phyloP scores from a whole-genome alignment of 2,329 filamentous ascomycete genomes.

The Aspergillus quadricinctus region DNA sequence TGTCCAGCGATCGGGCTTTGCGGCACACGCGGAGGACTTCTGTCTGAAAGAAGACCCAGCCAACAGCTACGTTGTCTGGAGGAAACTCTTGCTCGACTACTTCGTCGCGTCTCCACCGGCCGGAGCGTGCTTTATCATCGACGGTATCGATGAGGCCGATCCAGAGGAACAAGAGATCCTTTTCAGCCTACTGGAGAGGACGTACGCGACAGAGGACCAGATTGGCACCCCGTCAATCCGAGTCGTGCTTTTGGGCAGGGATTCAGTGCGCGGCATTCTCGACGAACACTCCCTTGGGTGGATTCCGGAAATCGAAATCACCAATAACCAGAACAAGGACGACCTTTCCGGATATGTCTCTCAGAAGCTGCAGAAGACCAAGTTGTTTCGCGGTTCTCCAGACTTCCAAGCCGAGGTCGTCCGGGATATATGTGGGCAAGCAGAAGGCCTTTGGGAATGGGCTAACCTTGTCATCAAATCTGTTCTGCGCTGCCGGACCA shows the following conservation, averaged over 20 bases:
- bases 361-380: constrained; percentile 9
- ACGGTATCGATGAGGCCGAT: constrained; percentile 2
- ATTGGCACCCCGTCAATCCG: not conserved
- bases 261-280: constrained; percentile 5
- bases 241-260: constrained; percentile 6
- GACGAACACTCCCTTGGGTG: constrained; percentile 8
- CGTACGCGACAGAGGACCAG: not conserved
- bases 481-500: constrained; percentile 11
- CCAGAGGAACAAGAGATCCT: constrained; percentile 1
- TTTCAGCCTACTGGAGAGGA: constrained; percentile 2
- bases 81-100: constrained; percentile 1
- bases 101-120: not conserved
- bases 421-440: constrained; percentile 1
- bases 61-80: constrained; percentile 1
- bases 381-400: constrained; percentile 5
- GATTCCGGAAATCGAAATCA: constrained; percentile 10
- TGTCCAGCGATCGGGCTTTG: constrained; percentile 1
- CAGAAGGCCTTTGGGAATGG: constrained; percentile 14
- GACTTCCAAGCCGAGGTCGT: constrained; percentile 7
- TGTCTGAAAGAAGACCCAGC: constrained; percentile 3
- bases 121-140: not conserved
- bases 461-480: constrained; percentile 13
- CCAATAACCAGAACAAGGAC: constrained; percentile 10
- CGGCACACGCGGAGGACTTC: constrained; percentile 1
- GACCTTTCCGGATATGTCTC: constrained; percentile 10